A percentile compares a stretch with the other conserved stretches of the same genome.
Evolutionary conservation across 2,329 filamentous ascomycete genomes (phyloP).

Genomic region (Colletotrichum scovillei): DNA sequence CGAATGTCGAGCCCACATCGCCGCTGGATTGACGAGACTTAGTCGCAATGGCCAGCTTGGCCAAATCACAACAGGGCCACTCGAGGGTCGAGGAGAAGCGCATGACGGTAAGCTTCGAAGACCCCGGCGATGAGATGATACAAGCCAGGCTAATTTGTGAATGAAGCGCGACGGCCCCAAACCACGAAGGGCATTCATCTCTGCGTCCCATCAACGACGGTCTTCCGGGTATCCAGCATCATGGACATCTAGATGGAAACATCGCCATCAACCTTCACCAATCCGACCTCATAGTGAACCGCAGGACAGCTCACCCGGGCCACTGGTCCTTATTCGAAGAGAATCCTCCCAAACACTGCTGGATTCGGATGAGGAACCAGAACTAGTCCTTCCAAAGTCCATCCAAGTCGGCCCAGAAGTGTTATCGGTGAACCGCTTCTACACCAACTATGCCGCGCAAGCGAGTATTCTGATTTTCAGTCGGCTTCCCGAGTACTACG

Average conservation of each 20-base stretch:
- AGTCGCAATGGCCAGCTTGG: slow-evolving; percentile 25
- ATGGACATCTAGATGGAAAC: slow-evolving; percentile 16
- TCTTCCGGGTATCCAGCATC: not conserved
- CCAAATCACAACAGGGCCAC: slow-evolving; percentile 1
- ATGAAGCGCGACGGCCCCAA: slow-evolving; percentile 13
- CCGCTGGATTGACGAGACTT: not conserved
- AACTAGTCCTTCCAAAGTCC: not conserved
- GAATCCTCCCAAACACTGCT: not conserved
- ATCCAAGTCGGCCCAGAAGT: slow-evolving; percentile 6
- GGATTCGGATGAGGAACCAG: not conserved
- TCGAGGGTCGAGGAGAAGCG: slow-evolving; percentile 12
- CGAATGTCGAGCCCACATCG: not conserved
- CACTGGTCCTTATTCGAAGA: not conserved
- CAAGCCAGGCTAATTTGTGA: not conserved
- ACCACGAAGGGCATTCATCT: not conserved
- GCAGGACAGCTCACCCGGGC: not conserved
- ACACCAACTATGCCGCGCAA: slow-evolving; percentile 12
- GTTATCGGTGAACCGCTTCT: slow-evolving; percentile 9
- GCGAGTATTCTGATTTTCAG: slow-evolving; percentile 21
- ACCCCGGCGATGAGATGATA: not conserved
- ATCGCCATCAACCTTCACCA: not conserved
- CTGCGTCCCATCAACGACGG: not conserved
- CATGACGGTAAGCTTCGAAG: not conserved
- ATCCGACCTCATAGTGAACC: not conserved
- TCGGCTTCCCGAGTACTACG: slow-evolving; percentile 10